Evolutionary conservation across 2,329 filamentous ascomycete genomes (phyloP).

Genomic region (Colletotrichum godetiae): DNA sequence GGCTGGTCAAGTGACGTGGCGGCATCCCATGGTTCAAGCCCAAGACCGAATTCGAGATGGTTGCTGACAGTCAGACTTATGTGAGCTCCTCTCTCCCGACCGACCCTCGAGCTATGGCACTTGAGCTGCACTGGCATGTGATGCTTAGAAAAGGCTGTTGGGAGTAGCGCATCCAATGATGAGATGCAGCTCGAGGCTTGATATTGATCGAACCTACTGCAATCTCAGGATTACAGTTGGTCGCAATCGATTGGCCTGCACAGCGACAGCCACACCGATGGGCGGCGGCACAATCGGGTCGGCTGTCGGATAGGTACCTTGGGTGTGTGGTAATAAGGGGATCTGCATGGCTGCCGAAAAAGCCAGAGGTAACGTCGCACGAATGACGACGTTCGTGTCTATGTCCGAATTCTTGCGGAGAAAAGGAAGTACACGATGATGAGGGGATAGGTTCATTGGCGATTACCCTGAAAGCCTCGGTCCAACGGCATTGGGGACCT

Average conservation of each 20-base stretch:
- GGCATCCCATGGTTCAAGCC: background rate
- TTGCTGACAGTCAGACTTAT: background rate
- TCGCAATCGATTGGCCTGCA: background rate
- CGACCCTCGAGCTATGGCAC: background rate
- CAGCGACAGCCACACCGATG: background rate
- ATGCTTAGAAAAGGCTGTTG: background rate
- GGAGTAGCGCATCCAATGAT: background rate
- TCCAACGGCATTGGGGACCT: constrained; percentile 14
- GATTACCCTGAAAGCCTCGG: constrained; percentile 26
- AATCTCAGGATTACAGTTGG: background rate
- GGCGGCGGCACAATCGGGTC: background rate
- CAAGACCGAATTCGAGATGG: constrained; percentile 10
- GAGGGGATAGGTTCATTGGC: constrained; percentile 1
- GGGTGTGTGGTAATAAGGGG: background rate
- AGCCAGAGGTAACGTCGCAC: background rate
- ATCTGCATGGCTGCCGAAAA: background rate
- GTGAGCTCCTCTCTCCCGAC: background rate
- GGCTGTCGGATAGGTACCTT: background rate
- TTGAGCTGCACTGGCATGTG: constrained; percentile 10
- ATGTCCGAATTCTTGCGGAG: background rate
- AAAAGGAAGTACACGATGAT: background rate
- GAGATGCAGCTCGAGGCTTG: background rate
- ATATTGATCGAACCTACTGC: background rate
- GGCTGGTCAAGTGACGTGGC: constrained; percentile 25
- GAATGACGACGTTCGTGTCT: background rate